These are phyloP conservation scores for Eucalyptus sp. DNA, from an alignment of 345 rosid species.

Conservation along the genomic window DNA sequence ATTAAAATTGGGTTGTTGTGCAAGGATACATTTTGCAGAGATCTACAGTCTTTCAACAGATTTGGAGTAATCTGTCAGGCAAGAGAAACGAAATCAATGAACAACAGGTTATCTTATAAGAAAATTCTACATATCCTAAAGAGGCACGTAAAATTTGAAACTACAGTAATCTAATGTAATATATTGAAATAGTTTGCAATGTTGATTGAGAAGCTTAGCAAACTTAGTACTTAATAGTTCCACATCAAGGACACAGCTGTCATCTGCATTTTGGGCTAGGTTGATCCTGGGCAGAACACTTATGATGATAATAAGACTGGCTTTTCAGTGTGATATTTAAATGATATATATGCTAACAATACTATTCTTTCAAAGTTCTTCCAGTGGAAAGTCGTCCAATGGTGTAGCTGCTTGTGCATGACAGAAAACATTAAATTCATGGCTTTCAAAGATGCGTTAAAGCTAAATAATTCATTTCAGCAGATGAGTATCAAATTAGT, in stretches of 20 bases:
- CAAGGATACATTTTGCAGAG: slow-evolving; percentile 80
- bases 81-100: neutral
- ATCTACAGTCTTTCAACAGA: slow-evolving; percentile 73
- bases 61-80: slow-evolving; percentile 53
- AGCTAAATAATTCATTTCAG: neutral
- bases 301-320: neutral
- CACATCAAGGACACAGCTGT: neutral
- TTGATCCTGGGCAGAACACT: neutral
- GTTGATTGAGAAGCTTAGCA: neutral
- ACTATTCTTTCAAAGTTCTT: neutral
- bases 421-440: neutral
- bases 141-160: neutral
- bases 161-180: neutral
- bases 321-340: neutral
- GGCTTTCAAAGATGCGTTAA: neutral
- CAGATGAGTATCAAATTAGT: neutral
- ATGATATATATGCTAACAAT: neutral
- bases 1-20: slow-evolving; percentile 84
- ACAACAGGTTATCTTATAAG: neutral
- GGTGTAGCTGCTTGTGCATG: neutral
- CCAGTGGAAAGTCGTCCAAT: neutral
- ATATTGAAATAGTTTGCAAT: neutral
- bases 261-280: neutral
- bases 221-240: neutral
- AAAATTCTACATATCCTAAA: neutral